phyloP scores from a whole-genome alignment of 495 filamentous ascomycete species.

The Talaromyces ruber region DNA sequence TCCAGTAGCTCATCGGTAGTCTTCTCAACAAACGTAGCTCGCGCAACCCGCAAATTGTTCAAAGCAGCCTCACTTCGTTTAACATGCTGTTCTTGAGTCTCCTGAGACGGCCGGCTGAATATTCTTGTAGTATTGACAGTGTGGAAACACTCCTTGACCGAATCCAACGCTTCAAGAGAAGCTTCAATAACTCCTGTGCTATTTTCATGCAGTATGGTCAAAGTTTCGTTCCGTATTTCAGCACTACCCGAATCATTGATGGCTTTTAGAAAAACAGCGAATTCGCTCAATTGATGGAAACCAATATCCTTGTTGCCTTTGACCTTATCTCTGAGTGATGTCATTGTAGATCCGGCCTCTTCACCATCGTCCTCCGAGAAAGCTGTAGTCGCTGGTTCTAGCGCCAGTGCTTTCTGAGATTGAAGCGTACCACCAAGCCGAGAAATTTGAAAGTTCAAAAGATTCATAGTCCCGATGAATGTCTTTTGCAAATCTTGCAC shows the following conservation, averaged over 20 bases:
- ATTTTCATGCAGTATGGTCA: constrained; percentile 16
- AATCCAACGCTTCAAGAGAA: constrained; percentile 14
- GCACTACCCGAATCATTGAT: constrained; percentile 18
- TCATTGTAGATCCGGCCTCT: background rate
- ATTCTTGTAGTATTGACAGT: constrained; percentile 18
- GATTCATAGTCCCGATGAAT: constrained; percentile 8
- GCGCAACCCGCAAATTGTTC: constrained; percentile 11
- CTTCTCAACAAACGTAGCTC: constrained; percentile 14
- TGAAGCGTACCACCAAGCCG: constrained; percentile 5
- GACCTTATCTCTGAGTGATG: background rate
- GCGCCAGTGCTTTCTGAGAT: constrained; percentile 4
- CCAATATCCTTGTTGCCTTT: constrained; percentile 12
- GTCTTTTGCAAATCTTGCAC: constrained; percentile 13
- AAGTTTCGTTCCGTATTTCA: constrained; percentile 14
- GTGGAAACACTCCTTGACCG: constrained; percentile 15
- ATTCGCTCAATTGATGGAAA: constrained; percentile 19
- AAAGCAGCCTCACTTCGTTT: constrained; percentile 11
- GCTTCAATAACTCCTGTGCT: constrained; percentile 15
- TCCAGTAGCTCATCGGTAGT: constrained; percentile 19
- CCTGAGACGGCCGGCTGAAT: constrained; percentile 15
- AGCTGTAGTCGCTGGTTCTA: background rate
- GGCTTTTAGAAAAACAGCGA: constrained; percentile 14
- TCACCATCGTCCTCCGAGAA: constrained; percentile 1
- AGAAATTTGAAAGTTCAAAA: constrained; percentile 16
- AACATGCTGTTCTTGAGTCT: constrained; percentile 10